Evolutionary conservation across 176 grass and related monocot species (phyloP).

Genomic region (Tillandsia leiboldiana): DNA sequence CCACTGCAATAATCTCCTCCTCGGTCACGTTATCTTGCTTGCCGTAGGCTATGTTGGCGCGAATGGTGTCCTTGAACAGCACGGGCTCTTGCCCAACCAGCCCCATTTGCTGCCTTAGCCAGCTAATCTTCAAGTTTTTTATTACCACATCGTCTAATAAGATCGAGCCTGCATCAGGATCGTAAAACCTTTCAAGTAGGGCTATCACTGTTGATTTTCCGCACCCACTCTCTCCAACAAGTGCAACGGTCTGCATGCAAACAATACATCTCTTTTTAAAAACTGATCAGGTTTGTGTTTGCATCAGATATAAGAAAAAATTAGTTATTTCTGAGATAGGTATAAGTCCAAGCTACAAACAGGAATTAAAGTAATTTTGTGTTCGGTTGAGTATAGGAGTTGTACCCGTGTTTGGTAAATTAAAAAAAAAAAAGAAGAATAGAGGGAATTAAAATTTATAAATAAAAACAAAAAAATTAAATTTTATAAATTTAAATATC

Average conservation of each 20-base stretch:
- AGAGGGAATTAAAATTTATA: too few species aligned
- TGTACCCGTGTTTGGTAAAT: too few species aligned
- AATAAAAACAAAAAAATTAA: too few species aligned
- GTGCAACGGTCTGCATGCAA: constrained; percentile 46
- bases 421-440: too few species aligned
- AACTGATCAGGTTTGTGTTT: too few species aligned
- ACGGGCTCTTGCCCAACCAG: constrained; percentile 62
- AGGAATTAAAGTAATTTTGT: too few species aligned
- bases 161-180: constrained; percentile 42
- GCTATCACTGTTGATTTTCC: constrained; percentile 75
- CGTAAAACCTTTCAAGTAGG: constrained; percentile 72
- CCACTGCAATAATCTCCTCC: constrained; percentile 52
- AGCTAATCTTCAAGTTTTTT: constrained; percentile 43
- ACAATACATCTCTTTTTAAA: neutral
- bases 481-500: too few species aligned
- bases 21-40: constrained; percentile 38
- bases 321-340: too few species aligned
- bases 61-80: constrained; percentile 56
- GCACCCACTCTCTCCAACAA: constrained; percentile 72
- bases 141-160: constrained; percentile 42
- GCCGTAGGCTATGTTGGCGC: constrained; percentile 58
- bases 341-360: too few species aligned
- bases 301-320: too few species aligned
- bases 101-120: constrained; percentile 60
- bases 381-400: too few species aligned